These are phyloP conservation scores for Trichoderma sp. DNA, from an alignment of 2,329 filamentous ascomycete genomes.

Conservation along the genomic window DNA sequence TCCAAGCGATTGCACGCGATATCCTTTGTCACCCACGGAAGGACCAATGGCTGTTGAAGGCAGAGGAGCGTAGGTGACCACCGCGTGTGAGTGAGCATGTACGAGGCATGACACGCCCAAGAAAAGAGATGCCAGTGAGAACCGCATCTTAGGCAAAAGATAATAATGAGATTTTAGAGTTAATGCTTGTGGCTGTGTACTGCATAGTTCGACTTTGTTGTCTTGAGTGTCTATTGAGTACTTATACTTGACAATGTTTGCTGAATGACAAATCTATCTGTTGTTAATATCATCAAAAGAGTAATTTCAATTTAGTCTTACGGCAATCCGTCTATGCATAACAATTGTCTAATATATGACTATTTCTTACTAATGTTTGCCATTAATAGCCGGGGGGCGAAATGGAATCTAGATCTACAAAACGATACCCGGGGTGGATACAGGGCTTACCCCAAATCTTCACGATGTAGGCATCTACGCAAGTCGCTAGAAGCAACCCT, in stretches of 20 bases:
- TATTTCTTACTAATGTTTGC: neutral
- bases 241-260: neutral
- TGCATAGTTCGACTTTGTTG: neutral
- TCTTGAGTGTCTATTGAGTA: neutral
- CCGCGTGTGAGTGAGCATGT: neutral
- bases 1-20: neutral
- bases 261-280: neutral
- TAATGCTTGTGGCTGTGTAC: neutral
- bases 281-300: no score
- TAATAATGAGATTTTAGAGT: neutral
- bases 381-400: neutral
- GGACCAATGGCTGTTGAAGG: neutral
- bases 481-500: neutral
- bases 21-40: neutral
- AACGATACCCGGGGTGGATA: neutral
- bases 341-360: neutral
- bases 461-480: neutral
- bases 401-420: neutral
- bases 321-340: neutral
- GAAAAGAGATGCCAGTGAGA: neutral
- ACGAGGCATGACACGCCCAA: neutral
- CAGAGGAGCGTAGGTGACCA: neutral
- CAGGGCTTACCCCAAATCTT: neutral
- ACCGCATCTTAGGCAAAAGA: neutral
- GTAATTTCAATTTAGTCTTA: neutral